These are phyloP conservation scores for Adansonia digitata DNA, from an alignment of 345 rosid genomes.

Conservation along the genomic window DNA sequence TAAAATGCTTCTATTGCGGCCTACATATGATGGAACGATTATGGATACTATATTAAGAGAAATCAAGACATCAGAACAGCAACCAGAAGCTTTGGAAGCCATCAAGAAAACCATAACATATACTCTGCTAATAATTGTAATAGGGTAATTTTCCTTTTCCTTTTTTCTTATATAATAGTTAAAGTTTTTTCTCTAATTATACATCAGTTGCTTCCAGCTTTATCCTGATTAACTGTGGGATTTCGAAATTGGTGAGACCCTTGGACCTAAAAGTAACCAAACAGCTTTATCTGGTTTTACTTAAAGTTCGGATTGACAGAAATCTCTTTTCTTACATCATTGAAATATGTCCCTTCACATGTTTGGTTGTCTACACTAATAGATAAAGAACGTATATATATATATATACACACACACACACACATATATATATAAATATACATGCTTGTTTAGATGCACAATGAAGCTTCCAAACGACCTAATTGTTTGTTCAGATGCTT, in stretches of 20 bases:
- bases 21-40: conserved; percentile 58
- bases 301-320: too few relatives aligned
- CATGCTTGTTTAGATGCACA: background rate
- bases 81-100: conserved; percentile 35
- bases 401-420: too few relatives aligned
- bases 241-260: background rate
- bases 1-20: conserved; percentile 29
- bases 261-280: background rate
- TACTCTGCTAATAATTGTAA: conserved; percentile 40
- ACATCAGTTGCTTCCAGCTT: background rate
- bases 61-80: conserved; percentile 35
- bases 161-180: background rate
- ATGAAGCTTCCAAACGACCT: background rate
- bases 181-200: background rate
- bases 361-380: background rate
- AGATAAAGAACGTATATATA: background rate
- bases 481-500: background rate
- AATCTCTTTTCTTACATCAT: too few relatives aligned
- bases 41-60: conserved; percentile 57
- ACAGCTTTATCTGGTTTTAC: too few relatives aligned
- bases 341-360: background rate
- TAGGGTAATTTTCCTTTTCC: conserved; percentile 32
- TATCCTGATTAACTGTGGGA: background rate
- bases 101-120: conserved; percentile 35
- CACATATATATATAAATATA: too few relatives aligned